A percentile compares a stretch with the other conserved stretches of the same genome.
Conservation (phyloP, 306 rosid species). For the Acacia acuminata region DNA sequence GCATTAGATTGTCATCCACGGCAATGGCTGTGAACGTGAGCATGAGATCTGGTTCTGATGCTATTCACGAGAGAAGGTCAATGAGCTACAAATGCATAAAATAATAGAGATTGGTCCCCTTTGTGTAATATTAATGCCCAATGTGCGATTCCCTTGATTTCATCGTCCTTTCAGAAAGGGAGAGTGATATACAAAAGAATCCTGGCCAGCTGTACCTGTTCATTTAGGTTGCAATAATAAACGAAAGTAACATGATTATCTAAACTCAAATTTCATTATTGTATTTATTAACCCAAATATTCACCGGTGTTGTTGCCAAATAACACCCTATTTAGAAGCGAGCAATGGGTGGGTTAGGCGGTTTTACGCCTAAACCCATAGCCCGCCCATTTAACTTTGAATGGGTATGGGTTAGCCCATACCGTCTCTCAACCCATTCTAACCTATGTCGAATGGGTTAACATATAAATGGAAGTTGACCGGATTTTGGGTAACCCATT, state of each 20-base stretch:
- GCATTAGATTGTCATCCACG: neutral
- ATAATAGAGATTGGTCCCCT: neutral
- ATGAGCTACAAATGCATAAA: neutral
- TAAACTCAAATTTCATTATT: too few species aligned
- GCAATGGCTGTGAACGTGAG: neutral
- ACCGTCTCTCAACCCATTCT: too few species aligned
- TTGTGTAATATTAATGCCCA: neutral
- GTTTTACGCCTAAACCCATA: too few species aligned
- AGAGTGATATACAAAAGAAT: neutral
- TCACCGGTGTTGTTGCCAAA: neutral
- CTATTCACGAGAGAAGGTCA: neutral
- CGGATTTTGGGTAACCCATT: too few species aligned
- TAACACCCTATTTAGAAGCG: too few species aligned
- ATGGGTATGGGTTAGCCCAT: too few species aligned
- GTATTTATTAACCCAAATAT: too few species aligned
- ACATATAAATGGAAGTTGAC: too few species aligned
- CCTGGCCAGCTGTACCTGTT: neutral
- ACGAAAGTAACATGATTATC: neutral
- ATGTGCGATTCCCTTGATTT: neutral
- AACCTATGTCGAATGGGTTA: too few species aligned
- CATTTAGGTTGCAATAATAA: neutral
- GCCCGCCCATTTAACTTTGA: too few species aligned
- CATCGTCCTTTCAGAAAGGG: neutral
- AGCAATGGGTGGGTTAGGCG: too few species aligned
- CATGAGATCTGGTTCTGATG: neutral